A percentile compares a stretch with the other conserved stretches of the same genome.
phyloP scores from a whole-genome alignment of 2,329 filamentous ascomycete species.

The Alternaria solani region DNA sequence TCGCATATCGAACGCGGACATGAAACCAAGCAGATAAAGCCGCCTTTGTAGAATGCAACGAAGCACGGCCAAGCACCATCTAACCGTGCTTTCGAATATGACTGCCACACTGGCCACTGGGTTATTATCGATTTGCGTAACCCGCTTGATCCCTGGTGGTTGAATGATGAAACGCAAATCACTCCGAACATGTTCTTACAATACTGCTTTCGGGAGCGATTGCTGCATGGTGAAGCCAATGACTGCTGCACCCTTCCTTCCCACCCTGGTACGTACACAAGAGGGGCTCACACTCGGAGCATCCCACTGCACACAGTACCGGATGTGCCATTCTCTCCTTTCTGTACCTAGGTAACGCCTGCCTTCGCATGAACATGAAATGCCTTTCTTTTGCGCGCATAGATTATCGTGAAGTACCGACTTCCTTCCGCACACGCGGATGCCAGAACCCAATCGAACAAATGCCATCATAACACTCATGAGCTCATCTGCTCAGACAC shows the following conservation, averaged over 20 bases:
- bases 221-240: background rate
- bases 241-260: background rate
- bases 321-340: background rate
- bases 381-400: constrained; percentile 4
- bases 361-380: constrained; percentile 2
- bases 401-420: constrained; percentile 6
- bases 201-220: background rate
- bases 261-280: background rate
- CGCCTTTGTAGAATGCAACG: constrained; percentile 13
- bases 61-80: constrained; percentile 1
- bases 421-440: constrained; percentile 1
- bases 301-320: background rate
- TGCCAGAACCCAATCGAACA: background rate
- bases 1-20: background rate
- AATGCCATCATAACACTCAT: background rate
- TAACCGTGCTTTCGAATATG: constrained; percentile 5
- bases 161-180: constrained; percentile 3
- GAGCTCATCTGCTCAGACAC: background rate
- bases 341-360: background rate
- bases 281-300: background rate
- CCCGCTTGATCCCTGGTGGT: constrained; percentile 9
- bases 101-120: constrained; percentile 4
- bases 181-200: background rate
- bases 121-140: constrained; percentile 2
- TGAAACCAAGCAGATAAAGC: constrained; percentile 10